phyloP scores from a whole-genome alignment of 352 stramenopile genomes.

The Globisporangium rhizosaccharum region DNA sequence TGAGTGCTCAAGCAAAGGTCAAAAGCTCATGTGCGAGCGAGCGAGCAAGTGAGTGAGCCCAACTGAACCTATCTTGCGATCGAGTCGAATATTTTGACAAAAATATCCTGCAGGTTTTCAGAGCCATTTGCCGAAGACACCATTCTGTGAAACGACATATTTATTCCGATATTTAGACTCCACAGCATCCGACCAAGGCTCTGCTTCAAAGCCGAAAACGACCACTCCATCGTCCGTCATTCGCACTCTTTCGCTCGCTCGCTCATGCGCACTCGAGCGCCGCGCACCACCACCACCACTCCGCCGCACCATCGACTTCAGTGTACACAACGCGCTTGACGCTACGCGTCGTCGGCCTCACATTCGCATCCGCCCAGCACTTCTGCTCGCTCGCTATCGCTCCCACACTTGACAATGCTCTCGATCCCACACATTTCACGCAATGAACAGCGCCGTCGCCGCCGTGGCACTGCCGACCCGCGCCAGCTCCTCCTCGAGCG shows the following conservation, averaged over 20 bases:
- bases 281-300: too few relatives aligned
- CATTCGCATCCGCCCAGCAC: neutral
- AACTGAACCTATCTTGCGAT: too few relatives aligned
- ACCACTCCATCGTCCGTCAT: neutral
- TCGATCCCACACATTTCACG: conserved; percentile 27
- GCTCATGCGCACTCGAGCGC: neutral
- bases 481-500: neutral
- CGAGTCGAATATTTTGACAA: too few relatives aligned
- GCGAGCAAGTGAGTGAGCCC: too few relatives aligned
- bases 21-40: too few relatives aligned
- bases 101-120: too few relatives aligned
- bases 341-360: neutral
- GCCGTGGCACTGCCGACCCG: neutral
- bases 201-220: neutral
- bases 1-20: too few relatives aligned
- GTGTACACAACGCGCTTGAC: too few relatives aligned
- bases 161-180: neutral
- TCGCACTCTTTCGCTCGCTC: neutral
- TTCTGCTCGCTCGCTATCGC: conserved; percentile 6
- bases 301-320: too few relatives aligned
- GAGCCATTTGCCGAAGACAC: too few relatives aligned
- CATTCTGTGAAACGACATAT: too few relatives aligned
- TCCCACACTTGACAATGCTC: conserved; percentile 11
- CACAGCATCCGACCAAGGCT: too few relatives aligned
- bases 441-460: conserved; percentile 8